Conservation (phyloP, 2,329 filamentous ascomycete genomes). For the Corinectria fuckeliana region DNA sequence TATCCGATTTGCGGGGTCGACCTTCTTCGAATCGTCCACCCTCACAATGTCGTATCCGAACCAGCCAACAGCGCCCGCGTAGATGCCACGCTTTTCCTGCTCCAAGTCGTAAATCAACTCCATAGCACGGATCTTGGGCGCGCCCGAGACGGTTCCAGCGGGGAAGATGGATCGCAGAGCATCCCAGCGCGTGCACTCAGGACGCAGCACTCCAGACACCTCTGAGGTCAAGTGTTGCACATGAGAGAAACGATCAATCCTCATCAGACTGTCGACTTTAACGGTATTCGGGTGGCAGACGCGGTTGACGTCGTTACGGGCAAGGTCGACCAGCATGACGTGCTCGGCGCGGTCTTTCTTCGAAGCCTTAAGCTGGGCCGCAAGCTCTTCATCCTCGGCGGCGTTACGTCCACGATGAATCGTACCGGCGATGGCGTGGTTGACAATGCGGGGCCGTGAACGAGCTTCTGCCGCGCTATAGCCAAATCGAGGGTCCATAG, state of each 20-base stretch:
- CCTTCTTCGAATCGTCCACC: slow-evolving; percentile 59
- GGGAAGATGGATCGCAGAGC: slow-evolving; percentile 97
- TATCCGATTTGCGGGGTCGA: slow-evolving; percentile 21
- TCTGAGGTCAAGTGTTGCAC: slow-evolving; percentile 97
- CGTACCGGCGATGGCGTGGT: slow-evolving; percentile 95
- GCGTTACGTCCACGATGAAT: slow-evolving; percentile 81
- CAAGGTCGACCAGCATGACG: slow-evolving; percentile 97
- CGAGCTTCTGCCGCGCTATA: slow-evolving; percentile 44
- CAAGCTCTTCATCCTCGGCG: slow-evolving; percentile 77
- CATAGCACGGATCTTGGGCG: slow-evolving; percentile 96
- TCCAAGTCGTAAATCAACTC: slow-evolving; percentile 95
- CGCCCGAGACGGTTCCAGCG: slow-evolving; percentile 92
- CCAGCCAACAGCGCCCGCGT: slow-evolving; percentile 95
- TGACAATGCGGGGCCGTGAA: slow-evolving; percentile 86
- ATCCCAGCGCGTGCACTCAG: slow-evolving; percentile 88
- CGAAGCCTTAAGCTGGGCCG: slow-evolving; percentile 70
- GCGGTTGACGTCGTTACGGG: slow-evolving; percentile 94
- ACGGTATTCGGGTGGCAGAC: slow-evolving; percentile 91
- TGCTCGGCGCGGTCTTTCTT: slow-evolving; percentile 90
- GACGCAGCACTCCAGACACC: slow-evolving; percentile 86
- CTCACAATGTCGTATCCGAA: slow-evolving; percentile 85
- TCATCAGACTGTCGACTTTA: slow-evolving; percentile 92
- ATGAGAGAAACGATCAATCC: slow-evolving; percentile 92
- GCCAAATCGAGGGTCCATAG: slow-evolving; percentile 34
- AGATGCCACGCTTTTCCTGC: slow-evolving; percentile 90